phyloP scores from a whole-genome alignment of 306 rosid species.

The Betula pendula region DNA sequence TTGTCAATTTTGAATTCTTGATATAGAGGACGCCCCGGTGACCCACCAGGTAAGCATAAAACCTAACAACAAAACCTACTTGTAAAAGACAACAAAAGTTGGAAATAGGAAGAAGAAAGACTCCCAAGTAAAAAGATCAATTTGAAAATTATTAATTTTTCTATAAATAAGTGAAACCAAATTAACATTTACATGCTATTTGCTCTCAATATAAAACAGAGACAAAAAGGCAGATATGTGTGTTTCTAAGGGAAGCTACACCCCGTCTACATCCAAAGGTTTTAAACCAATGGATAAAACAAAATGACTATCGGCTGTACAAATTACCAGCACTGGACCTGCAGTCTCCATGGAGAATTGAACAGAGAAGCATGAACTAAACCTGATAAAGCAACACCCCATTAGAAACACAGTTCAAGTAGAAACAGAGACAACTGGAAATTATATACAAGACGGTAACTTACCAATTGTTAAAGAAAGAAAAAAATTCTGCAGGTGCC shows the following conservation, averaged over 20 bases:
- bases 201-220: slow-evolving; percentile 37
- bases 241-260: slow-evolving; percentile 44
- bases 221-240: slow-evolving; percentile 46
- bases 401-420: slow-evolving; percentile 11
- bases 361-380: slow-evolving; percentile 26
- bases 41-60: neutral
- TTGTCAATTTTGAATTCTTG: too few species aligned
- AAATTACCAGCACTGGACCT: slow-evolving; percentile 42
- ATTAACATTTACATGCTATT: slow-evolving; percentile 65
- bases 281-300: slow-evolving; percentile 34
- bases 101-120: neutral
- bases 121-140: slow-evolving; percentile 1
- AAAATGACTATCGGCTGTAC: slow-evolving; percentile 46
- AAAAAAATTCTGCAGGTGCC: slow-evolving; percentile 28
- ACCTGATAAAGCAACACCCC: slow-evolving; percentile 27
- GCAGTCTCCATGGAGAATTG: slow-evolving; percentile 40
- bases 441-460: neutral
- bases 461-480: slow-evolving; percentile 23
- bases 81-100: neutral
- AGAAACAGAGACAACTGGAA: neutral
- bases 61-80: too few species aligned
- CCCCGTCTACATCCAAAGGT: slow-evolving; percentile 32
- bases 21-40: too few species aligned
- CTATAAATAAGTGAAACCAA: slow-evolving; percentile 43
- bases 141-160: slow-evolving; percentile 17